These are phyloP conservation scores for Talaromyces sp. DNA, from an alignment of 2,329 filamentous ascomycete genomes.

Conservation along the genomic window DNA sequence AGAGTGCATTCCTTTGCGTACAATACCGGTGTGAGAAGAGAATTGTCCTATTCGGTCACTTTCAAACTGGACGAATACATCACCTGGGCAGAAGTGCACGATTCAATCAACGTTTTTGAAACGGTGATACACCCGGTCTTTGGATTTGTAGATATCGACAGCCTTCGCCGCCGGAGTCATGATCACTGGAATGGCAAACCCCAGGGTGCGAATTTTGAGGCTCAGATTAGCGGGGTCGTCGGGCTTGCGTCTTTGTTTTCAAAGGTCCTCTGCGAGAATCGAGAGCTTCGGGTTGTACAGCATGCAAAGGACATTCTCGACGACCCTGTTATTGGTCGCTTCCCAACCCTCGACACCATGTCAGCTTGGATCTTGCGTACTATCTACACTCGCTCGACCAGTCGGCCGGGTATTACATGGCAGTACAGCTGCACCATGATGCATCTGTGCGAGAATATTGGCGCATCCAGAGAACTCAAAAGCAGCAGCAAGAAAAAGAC, in stretches of 20 bases:
- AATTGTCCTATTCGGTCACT: slow-evolving; percentile 19
- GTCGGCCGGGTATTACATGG: slow-evolving; percentile 49
- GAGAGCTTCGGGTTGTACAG: slow-evolving; percentile 21
- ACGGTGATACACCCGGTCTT: slow-evolving; percentile 27
- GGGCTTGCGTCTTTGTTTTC: slow-evolving; percentile 30
- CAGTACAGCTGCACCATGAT: slow-evolving; percentile 51
- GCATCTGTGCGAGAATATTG: slow-evolving; percentile 51
- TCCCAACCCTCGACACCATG: slow-evolving; percentile 23
- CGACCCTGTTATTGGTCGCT: slow-evolving; percentile 20
- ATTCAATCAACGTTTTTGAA: slow-evolving; percentile 25
- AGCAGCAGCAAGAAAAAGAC: slow-evolving; percentile 11
- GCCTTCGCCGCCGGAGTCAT: slow-evolving; percentile 17
- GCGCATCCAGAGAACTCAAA: slow-evolving; percentile 18
- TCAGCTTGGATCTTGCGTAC: slow-evolving; percentile 47
- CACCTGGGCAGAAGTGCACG: slow-evolving; percentile 20
- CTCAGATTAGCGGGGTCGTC: slow-evolving; percentile 26
- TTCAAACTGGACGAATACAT: slow-evolving; percentile 19
- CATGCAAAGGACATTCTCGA: slow-evolving; percentile 43
- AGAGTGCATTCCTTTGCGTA: slow-evolving; percentile 34
- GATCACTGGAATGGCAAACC: slow-evolving; percentile 25
- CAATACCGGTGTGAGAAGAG: slow-evolving; percentile 26
- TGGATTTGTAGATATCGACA: slow-evolving; percentile 24
- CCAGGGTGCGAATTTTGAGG: slow-evolving; percentile 26
- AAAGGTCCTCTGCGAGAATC: slow-evolving; percentile 12
- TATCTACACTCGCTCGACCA: slow-evolving; percentile 46